Evolutionary conservation across 495 filamentous ascomycete genomes (phyloP), one percentile per base, ranked within the genome.

Genomic region (Apodospora peruviana): DNA sequence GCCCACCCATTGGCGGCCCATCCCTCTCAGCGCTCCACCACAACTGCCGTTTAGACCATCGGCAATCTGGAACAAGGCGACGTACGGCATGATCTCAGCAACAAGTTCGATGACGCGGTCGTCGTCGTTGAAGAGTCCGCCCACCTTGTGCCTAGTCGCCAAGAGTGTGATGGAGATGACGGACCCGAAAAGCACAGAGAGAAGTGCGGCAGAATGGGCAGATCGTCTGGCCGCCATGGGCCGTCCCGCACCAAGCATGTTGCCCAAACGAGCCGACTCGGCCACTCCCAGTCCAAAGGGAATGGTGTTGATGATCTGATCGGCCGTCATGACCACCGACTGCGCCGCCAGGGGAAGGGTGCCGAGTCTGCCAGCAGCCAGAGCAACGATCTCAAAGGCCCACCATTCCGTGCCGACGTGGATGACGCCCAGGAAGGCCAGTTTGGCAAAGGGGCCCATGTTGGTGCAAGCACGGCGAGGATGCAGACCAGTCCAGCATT

Each of bases 321-420:
- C 90, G 0, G 88, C 85, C 0, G 90, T 95, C 90, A 95, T 95
- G 62, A 95, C 91, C 20, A 96, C 90, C 50, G 82, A 87, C 60
- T 96, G 90, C 1, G 90, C 84, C 7, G 90, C 91, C 1, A 95
- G 75, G 0, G 90, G 76, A 34, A 93, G 83, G 1, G 86, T 91
- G 2, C 90, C 90, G 0, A 96, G 74, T 11, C 82, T 74, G 5
- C 90, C 90, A 2, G 90, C 91, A 2, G 84, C 90, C 0, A 96
- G 73, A 1, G 90, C 89, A n/a, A 95, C 90, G 43, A 96, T 94
- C 67, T 95, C 90, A 57, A 94, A 94, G 0, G 90, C 90, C 89
- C 90, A 94, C 90, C 90, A 95, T 67, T 95, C 90, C 0, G 88
- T 94, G 9, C 90, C 90, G 20, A 95, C 86, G 57, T 95, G 91